Evolutionary conservation across 2,329 filamentous ascomycete species (phyloP).

Genomic region (Alternaria arborescens): DNA sequence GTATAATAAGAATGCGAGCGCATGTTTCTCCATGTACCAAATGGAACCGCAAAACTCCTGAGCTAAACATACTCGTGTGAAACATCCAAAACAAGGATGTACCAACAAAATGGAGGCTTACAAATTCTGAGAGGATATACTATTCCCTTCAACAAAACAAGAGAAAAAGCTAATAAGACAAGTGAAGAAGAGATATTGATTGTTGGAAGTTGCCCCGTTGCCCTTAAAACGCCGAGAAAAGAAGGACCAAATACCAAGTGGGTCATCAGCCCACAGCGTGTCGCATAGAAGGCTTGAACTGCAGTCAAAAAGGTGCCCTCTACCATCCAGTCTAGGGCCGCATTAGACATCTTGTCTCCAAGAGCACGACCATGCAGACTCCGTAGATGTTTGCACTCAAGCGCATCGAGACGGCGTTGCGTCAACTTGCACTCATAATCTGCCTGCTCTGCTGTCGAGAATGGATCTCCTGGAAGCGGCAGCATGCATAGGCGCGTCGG

Average conservation of each 20-base stretch:
- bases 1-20: not conserved
- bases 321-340: not conserved
- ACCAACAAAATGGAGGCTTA: not conserved
- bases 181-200: constrained; percentile 22
- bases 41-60: constrained; percentile 10
- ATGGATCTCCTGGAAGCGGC: not conserved
- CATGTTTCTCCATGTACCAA: not conserved
- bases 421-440: not conserved
- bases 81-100: constrained; percentile 1
- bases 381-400: not conserved
- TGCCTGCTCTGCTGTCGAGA: not conserved
- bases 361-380: not conserved
- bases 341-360: not conserved
- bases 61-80: constrained; percentile 7
- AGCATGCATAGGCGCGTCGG: not conserved
- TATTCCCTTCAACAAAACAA: not conserved
- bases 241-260: not conserved
- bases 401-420: not conserved
- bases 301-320: not conserved
- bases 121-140: not conserved
- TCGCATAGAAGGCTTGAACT: not conserved
- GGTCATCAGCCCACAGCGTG: not conserved
- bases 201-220: constrained; percentile 8
- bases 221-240: constrained; percentile 15
- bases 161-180: constrained; percentile 15